phyloP scores from a whole-genome alignment of 2,329 filamentous ascomycete species.

The Camptophora hylomeconis region DNA sequence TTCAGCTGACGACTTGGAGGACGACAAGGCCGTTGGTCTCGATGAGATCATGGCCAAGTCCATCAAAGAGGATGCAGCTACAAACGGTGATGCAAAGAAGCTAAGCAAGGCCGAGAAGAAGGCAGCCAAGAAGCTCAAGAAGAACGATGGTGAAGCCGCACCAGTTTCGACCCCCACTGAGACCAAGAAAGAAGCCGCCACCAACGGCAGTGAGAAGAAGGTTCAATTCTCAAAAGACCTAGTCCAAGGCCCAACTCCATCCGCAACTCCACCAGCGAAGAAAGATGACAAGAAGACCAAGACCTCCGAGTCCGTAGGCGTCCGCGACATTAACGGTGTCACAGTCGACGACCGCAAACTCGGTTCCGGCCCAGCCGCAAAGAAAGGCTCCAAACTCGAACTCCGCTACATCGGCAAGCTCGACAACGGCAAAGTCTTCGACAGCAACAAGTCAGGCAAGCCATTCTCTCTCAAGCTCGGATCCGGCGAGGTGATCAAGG shows the following conservation, averaged over 20 bases:
- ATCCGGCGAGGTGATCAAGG: slow-evolving; percentile 92
- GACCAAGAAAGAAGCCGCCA: slow-evolving; percentile 38
- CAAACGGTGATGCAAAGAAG: slow-evolving; percentile 36
- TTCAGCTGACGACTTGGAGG: slow-evolving; percentile 54
- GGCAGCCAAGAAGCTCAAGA: slow-evolving; percentile 96
- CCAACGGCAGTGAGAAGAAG: slow-evolving; percentile 56
- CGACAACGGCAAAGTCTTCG: slow-evolving; percentile 80
- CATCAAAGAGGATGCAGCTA: slow-evolving; percentile 30
- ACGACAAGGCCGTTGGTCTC: slow-evolving; percentile 49
- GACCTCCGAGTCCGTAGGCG: slow-evolving; percentile 38
- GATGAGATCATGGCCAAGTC: slow-evolving; percentile 77
- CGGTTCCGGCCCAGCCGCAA: slow-evolving; percentile 69
- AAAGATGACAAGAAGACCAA: slow-evolving; percentile 24
- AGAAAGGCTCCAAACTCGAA: slow-evolving; percentile 79
- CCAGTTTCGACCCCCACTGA: slow-evolving; percentile 36
- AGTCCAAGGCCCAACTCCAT: slow-evolving; percentile 83
- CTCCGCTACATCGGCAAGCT: slow-evolving; percentile 99
- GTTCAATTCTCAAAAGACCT: slow-evolving; percentile 99
- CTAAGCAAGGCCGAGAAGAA: slow-evolving; percentile 89
- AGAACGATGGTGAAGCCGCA: slow-evolving; percentile 84
- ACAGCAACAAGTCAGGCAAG: slow-evolving; percentile 93
- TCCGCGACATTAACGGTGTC: slow-evolving; percentile 76
- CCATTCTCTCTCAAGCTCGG: slow-evolving; percentile 95
- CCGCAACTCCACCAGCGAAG: slow-evolving; percentile 35
- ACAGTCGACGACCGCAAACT: slow-evolving; percentile 92